Percentiles rank a stretch among this genome's conserved stretches.
phyloP scores from a whole-genome alignment of 495 filamentous ascomycete species.

The Annulohypoxylon nitens region DNA sequence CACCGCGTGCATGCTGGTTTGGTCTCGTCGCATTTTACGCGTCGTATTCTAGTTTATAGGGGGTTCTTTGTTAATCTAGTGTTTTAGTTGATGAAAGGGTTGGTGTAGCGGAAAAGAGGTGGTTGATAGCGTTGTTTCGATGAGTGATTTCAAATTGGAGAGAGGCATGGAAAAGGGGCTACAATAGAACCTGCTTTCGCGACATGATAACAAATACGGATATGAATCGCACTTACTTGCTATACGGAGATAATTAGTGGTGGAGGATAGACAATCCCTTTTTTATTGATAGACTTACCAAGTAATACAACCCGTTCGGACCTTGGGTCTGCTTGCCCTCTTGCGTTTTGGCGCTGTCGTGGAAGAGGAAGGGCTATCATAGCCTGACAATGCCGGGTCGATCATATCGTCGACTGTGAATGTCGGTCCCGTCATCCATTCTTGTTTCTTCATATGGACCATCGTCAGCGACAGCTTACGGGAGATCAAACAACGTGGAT shows the following conservation, averaged over 20 bases:
- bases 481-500: background rate
- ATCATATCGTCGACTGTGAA: constrained; percentile 25
- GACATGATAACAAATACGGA: background rate
- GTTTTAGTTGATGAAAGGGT: too few species aligned
- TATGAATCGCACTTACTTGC: constrained; percentile 41
- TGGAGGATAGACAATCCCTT: background rate
- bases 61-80: too few species aligned
- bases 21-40: constrained; percentile 59
- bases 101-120: background rate
- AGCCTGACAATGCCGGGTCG: constrained; percentile 23
- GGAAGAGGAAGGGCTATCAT: background rate
- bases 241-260: constrained; percentile 16
- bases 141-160: background rate
- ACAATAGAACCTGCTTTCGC: background rate
- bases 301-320: constrained; percentile 45
- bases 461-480: constrained; percentile 17
- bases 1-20: constrained; percentile 58
- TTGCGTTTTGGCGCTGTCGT: constrained; percentile 32
- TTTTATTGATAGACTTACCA: constrained; percentile 32
- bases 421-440: constrained; percentile 25
- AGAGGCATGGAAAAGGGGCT: background rate
- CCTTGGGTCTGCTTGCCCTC: constrained; percentile 46
- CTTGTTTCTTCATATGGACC: constrained; percentile 19
- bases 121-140: background rate
- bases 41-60: constrained; percentile 45